These are phyloP conservation scores for Piloderma croceum DNA, from an alignment of 768 basidiomycete species.

Conservation along the genomic window DNA sequence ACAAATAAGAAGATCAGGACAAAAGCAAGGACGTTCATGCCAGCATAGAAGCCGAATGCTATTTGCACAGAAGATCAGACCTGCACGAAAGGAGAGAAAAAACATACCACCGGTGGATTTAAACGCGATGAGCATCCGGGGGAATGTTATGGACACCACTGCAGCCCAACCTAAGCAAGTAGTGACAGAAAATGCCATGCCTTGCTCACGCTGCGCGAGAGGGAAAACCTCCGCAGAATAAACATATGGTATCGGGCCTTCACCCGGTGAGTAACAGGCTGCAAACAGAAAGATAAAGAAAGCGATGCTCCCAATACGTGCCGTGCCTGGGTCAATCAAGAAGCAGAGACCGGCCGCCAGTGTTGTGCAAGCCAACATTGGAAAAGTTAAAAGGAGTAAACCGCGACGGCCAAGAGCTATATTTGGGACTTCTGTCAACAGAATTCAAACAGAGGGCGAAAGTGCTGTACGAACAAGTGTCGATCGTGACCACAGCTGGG, in stretches of 20 bases:
- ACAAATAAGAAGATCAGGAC: constrained; percentile 52
- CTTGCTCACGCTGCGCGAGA: too few species aligned
- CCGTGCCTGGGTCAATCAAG: constrained; percentile 34
- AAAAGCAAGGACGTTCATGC: constrained; percentile 44
- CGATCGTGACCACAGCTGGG: constrained; percentile 27
- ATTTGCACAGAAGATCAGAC: not conserved
- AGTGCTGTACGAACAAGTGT: constrained; percentile 23
- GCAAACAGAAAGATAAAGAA: too few species aligned
- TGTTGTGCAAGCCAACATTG: constrained; percentile 71
- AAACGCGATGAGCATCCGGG: constrained; percentile 45
- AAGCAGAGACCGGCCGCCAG: constrained; percentile 74
- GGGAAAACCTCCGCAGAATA: constrained; percentile 93
- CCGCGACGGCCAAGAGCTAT: constrained; percentile 74
- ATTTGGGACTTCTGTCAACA: constrained; percentile 24
- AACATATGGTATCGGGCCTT: constrained; percentile 86
- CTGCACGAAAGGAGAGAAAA: not conserved
- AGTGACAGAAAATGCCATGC: constrained; percentile 50
- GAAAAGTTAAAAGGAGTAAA: constrained; percentile 72
- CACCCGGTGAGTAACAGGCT: constrained; percentile 76
- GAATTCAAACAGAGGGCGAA: constrained; percentile 21
- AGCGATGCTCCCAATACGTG: constrained; percentile 32
- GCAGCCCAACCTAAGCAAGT: constrained; percentile 49
- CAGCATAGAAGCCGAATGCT: constrained; percentile 58
- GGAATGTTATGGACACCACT: constrained; percentile 53
- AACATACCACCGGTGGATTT: constrained; percentile 30